Percentiles rank a stretch among this genome's conserved stretches.
These are phyloP conservation scores for Xylaria digitata DNA, from an alignment of 2,329 filamentous ascomycete species.

Conservation along the genomic window DNA sequence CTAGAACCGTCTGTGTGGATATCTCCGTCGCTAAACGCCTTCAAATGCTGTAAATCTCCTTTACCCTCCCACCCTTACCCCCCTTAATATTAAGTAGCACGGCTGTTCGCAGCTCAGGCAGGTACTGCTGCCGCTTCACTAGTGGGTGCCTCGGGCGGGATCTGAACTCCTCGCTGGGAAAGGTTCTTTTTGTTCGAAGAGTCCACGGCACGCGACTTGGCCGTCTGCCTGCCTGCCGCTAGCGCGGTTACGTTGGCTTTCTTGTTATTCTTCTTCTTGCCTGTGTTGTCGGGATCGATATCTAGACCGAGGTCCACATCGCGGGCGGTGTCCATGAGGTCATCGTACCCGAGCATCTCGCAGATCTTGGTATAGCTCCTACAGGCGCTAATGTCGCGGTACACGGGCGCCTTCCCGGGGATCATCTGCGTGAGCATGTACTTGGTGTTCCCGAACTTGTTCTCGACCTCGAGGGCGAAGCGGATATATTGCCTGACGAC, in stretches of 20 bases:
- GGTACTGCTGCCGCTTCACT: constrained; percentile 38
- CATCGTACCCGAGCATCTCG: constrained; percentile 70
- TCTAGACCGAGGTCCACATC: constrained; percentile 73
- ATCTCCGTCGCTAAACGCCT: constrained; percentile 40
- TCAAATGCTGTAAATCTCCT: constrained; percentile 40
- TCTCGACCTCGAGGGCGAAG: constrained; percentile 79
- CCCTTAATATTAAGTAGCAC: not conserved
- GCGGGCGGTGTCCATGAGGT: constrained; percentile 71
- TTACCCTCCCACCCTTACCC: not conserved
- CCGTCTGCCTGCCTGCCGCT: constrained; percentile 61
- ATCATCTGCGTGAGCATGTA: constrained; percentile 88
- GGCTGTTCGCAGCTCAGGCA: constrained; percentile 14
- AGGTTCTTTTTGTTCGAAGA: constrained; percentile 46
- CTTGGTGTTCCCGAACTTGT: constrained; percentile 93
- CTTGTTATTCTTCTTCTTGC: constrained; percentile 52
- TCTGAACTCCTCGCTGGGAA: constrained; percentile 49
- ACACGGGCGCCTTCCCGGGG: constrained; percentile 77
- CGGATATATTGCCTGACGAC: constrained; percentile 81
- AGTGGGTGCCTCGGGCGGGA: constrained; percentile 26
- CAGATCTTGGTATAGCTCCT: constrained; percentile 80
- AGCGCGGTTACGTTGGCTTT: constrained; percentile 55
- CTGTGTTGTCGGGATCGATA: constrained; percentile 64
- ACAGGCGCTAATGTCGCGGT: constrained; percentile 69
- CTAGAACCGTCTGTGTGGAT: constrained; percentile 28
- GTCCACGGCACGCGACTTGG: constrained; percentile 49